Conservation (phyloP, 495 filamentous ascomycete species). For the Pyrenopolyporus hunteri region DNA sequence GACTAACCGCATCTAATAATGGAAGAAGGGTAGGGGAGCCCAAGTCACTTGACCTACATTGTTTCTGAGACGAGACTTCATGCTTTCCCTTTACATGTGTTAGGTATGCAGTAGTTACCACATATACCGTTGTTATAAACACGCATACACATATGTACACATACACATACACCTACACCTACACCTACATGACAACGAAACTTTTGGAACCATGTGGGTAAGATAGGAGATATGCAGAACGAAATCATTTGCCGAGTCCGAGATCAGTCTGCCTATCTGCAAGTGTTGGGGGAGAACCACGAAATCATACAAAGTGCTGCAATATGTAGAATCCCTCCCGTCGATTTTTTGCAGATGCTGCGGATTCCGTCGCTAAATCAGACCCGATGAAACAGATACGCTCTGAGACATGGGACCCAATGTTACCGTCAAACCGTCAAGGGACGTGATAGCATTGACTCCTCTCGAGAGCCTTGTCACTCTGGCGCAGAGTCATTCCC, state of each 20-base stretch:
- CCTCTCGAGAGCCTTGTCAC: not conserved
- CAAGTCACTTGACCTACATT: constrained; percentile 38
- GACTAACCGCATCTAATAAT: constrained; percentile 9
- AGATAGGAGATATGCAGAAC: constrained; percentile 13
- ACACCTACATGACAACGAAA: too few species aligned
- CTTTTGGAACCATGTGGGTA: not conserved
- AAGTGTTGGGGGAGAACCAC: constrained; percentile 30
- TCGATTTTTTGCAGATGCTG: constrained; percentile 14
- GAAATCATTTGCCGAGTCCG: constrained; percentile 35
- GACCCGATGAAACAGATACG: constrained; percentile 32
- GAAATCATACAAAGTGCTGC: constrained; percentile 14
- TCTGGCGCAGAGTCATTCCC: constrained; percentile 1
- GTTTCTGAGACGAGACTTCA: constrained; percentile 22
- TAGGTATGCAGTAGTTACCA: not conserved
- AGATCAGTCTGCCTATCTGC: constrained; percentile 24
- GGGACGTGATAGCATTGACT: constrained; percentile 1
- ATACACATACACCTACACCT: too few species aligned
- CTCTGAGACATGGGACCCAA: constrained; percentile 13
- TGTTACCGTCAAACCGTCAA: constrained; percentile 1
- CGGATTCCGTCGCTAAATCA: constrained; percentile 17
- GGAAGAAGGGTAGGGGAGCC: constrained; percentile 17
- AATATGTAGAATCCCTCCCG: not conserved
- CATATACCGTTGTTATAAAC: not conserved
- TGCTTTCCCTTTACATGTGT: not conserved
- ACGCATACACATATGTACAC: not conserved